Evolutionary conservation across 1,284 basidiomycete genomes (phyloP), one percentile per base, ranked within the genome.

Genomic region (Ustilago shanxiensis): DNA sequence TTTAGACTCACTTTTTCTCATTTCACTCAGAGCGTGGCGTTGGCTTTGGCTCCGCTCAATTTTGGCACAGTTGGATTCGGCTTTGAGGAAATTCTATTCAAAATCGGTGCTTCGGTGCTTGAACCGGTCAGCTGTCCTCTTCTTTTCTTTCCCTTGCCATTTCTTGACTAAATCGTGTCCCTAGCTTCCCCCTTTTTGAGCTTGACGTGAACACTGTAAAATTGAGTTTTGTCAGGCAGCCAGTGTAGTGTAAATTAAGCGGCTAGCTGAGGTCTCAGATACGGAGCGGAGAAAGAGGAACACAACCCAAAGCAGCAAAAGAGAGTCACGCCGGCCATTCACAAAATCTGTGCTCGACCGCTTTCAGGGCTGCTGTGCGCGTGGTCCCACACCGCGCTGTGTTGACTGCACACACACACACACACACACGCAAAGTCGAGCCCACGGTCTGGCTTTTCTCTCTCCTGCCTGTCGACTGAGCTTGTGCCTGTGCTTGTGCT

Each of bases 311-410:
- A 37, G 14, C 35, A 37, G 14, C 9, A 37, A 5, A 33, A 33
- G 31, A 10, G 16, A 49, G 47, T 26, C 47, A 24, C 47, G 47
- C 47, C 47, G 47, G 47, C n/a, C 47, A 49, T 47, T 47, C 44
- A 47, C 7, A n/a, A n/a, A 33, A 7, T 47, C 44, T 22, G 11
- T 20, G 10, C 20, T 47, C n/a, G 22, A n/a, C n/a, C 22, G 13
- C 47, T 28, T 37, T 37, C 35, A 37, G 14, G 35, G 35, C 35
- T 37, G 35, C 35, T 37, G 8, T 37, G 35, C 35, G 13, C 35
- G 6, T 37, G 7, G 35, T 3, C 35, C 35, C 6, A 8, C 8
- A 37, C 35, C 35, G 14, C 35, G 35, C 35, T 37, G 9, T 10
- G 13, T 37, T 37, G 35, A 37, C 35, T 37, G 35, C 35, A 37